Percentiles rank a stretch among this genome's conserved stretches.
These are phyloP conservation scores for Oxyria digyna DNA, from an alignment of 148 eudicot species.

Conservation along the genomic window DNA sequence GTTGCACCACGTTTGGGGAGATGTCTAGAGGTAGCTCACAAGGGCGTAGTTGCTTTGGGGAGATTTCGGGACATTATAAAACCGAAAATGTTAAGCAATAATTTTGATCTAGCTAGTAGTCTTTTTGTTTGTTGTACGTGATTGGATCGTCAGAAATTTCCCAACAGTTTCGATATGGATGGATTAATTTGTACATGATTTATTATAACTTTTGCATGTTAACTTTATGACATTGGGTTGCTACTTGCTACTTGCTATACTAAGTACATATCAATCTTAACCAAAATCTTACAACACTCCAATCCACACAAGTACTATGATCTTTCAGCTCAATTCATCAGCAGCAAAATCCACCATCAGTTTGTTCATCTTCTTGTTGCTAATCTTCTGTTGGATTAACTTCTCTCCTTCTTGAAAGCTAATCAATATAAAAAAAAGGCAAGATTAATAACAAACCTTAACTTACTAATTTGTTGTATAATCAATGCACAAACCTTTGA, in stretches of 20 bases:
- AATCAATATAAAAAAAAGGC: not conserved
- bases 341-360: constrained; percentile 30
- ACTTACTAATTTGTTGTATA: not conserved
- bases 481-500: constrained; percentile 18
- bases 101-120: not conserved
- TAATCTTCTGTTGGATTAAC: constrained; percentile 39
- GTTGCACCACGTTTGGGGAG: constrained; percentile 41
- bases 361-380: constrained; percentile 51
- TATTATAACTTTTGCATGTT: too few species aligned
- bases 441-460: not conserved
- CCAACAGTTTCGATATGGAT: not conserved
- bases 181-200: not conserved
- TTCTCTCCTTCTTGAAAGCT: constrained; percentile 31
- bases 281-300: not conserved
- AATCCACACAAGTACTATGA: constrained; percentile 1
- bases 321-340: not conserved
- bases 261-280: not conserved
- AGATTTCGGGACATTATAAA: not conserved
- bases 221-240: too few species aligned
- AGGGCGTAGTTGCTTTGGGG: constrained; percentile 6
- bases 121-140: not conserved
- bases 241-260: too few species aligned
- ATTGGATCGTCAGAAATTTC: not conserved
- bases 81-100: not conserved
- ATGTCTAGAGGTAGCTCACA: not conserved